phyloP scores from a whole-genome alignment of 1,284 basidiomycete species.

The Trametes versicolor region DNA sequence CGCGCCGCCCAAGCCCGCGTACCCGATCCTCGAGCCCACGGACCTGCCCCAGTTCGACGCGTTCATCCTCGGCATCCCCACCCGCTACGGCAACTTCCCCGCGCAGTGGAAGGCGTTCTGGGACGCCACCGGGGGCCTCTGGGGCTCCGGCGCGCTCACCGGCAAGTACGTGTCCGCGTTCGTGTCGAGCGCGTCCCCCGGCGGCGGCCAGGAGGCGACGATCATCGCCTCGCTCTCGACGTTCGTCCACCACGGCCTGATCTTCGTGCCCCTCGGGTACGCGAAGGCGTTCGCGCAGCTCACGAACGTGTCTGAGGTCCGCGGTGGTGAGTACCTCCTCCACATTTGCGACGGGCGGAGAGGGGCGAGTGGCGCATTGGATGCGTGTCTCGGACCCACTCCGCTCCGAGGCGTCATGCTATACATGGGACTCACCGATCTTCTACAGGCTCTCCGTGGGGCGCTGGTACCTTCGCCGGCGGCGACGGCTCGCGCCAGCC shows the following conservation, averaged over 20 bases:
- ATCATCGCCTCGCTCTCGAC: constrained; percentile 73
- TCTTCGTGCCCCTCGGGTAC: constrained; percentile 87
- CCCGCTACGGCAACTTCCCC: constrained; percentile 78
- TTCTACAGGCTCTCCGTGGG: constrained; percentile 71
- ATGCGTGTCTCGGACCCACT: not conserved
- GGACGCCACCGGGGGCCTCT: constrained; percentile 85
- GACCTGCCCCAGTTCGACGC: constrained; percentile 76
- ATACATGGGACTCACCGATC: not conserved
- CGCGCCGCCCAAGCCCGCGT: constrained; percentile 76
- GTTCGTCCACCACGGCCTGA: constrained; percentile 83
- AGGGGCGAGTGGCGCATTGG: not conserved
- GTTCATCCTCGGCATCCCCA: constrained; percentile 82
- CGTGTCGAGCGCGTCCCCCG: constrained; percentile 70
- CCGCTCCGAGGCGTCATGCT: not conserved
- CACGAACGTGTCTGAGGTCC: constrained; percentile 68
- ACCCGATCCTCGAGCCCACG: constrained; percentile 76
- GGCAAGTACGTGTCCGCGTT: constrained; percentile 87
- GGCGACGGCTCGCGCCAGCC: constrained; percentile 73
- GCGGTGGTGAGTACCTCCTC: constrained; percentile 65
- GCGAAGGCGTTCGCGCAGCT: constrained; percentile 64
- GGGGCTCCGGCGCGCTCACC: constrained; percentile 75
- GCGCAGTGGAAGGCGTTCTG: constrained; percentile 83
- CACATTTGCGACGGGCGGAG: not conserved
- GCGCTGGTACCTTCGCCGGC: constrained; percentile 75
- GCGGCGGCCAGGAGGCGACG: constrained; percentile 83